Conservation (phyloP, 192 early-diverging fungal genomes). For the Diversispora eburnea region DNA sequence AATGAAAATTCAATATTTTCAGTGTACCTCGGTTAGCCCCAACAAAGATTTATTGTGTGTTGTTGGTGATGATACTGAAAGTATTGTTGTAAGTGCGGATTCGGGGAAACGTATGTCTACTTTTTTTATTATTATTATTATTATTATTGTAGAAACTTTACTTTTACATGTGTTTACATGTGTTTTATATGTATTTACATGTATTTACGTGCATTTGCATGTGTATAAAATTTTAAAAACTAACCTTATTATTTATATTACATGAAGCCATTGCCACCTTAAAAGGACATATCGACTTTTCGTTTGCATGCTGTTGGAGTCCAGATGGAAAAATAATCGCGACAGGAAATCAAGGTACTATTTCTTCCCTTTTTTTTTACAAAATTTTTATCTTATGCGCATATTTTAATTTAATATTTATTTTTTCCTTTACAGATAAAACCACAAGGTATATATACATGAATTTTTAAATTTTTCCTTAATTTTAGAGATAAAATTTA, state of each 20-base stretch:
- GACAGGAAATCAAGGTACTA: slow-evolving; percentile 59
- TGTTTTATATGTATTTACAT: too few relatives aligned
- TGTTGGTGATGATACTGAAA: slow-evolving; percentile 52
- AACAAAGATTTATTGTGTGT: slow-evolving; percentile 56
- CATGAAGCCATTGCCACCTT: slow-evolving; percentile 33
- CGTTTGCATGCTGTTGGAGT: slow-evolving; percentile 66
- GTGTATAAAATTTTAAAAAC: background rate
- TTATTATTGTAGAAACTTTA: background rate
- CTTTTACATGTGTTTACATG: too few relatives aligned
- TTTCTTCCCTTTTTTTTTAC: background rate
- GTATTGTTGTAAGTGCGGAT: slow-evolving; percentile 45
- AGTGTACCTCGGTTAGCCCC: slow-evolving; percentile 57
- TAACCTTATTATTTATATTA: background rate
- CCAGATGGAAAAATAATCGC: slow-evolving; percentile 53
- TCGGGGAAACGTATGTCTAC: slow-evolving; percentile 41
- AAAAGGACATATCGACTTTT: slow-evolving; percentile 62
- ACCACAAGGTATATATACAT: slow-evolving; percentile 33
- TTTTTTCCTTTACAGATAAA: slow-evolving; percentile 29
- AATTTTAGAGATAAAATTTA: too few relatives aligned
- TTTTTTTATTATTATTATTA: background rate
- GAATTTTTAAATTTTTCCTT: too few relatives aligned
- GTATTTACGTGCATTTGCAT: too few relatives aligned
- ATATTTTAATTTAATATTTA: background rate
- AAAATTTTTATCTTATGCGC: background rate
- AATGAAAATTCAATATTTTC: background rate